Conservation (phyloP, 352 stramenopile genomes). For the Phytophthora podocarpi region DNA sequence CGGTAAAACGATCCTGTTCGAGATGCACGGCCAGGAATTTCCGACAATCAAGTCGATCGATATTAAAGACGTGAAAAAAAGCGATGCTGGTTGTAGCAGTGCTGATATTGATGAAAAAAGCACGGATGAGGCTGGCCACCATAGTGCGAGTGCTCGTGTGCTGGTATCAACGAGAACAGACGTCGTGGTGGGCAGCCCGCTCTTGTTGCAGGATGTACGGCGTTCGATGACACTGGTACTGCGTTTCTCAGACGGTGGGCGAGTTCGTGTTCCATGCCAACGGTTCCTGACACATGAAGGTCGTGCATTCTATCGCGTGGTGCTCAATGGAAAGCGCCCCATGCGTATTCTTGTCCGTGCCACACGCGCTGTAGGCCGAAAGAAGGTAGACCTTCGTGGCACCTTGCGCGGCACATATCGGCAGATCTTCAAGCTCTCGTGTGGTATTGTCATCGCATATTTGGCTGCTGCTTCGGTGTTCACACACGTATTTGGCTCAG, state of each 20-base stretch:
- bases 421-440: conserved; percentile 69
- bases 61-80: conserved; percentile 34
- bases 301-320: conserved; percentile 58
- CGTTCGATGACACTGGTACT: conserved; percentile 56
- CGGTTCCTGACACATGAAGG: conserved; percentile 51
- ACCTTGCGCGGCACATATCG: conserved; percentile 64
- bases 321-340: conserved; percentile 55
- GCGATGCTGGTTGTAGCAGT: not conserved
- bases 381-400: conserved; percentile 45
- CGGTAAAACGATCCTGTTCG: conserved; percentile 74
- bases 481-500: conserved; percentile 52
- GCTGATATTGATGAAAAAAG: conserved; percentile 16
- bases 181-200: conserved; percentile 42
- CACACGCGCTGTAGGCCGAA: conserved; percentile 17
- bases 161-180: conserved; percentile 25
- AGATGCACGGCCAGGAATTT: conserved; percentile 67
- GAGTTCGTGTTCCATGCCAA: conserved; percentile 51
- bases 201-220: conserved; percentile 50
- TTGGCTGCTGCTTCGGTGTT: conserved; percentile 51
- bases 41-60: conserved; percentile 60
- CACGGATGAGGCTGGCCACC: conserved; percentile 6
- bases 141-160: conserved; percentile 8
- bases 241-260: conserved; percentile 62
- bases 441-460: conserved; percentile 61
- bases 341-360: conserved; percentile 60